phyloP scores from a whole-genome alignment of 1,139 yeast genomes.

The Debaryomycetaceae sp. region DNA sequence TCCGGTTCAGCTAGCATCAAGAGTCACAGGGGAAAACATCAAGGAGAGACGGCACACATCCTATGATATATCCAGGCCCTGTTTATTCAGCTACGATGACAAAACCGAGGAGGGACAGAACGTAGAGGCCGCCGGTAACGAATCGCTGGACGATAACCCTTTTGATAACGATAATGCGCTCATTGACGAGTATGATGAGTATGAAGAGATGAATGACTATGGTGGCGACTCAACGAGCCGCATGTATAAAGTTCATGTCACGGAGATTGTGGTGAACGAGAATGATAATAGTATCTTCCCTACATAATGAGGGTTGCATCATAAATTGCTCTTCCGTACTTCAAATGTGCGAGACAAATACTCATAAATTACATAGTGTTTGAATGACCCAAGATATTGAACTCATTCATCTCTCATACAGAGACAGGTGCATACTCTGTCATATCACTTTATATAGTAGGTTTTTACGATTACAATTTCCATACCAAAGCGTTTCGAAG shows the following conservation, averaged over 20 bases:
- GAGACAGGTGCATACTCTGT: too few relatives aligned
- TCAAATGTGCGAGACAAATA: not conserved
- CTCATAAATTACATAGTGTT: too few relatives aligned
- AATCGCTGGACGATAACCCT: constrained; percentile 9
- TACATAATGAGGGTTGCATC: constrained; percentile 1
- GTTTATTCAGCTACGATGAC: constrained; percentile 10
- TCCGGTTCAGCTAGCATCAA: not conserved
- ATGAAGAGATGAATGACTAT: constrained; percentile 20
- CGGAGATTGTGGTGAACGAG: constrained; percentile 50
- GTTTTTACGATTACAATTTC: too few relatives aligned
- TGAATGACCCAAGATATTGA: too few relatives aligned
- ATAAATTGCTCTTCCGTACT: not conserved
- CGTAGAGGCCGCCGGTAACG: constrained; percentile 7
- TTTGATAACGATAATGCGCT: constrained; percentile 15
- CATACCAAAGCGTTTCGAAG: too few relatives aligned
- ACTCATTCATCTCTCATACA: too few relatives aligned
- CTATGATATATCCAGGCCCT: constrained; percentile 27
- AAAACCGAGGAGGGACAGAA: constrained; percentile 6
- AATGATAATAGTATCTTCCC: constrained; percentile 28
- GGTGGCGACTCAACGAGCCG: constrained; percentile 25
- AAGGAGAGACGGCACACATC: constrained; percentile 32
- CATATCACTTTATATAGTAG: too few relatives aligned
- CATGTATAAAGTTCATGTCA: constrained; percentile 46
- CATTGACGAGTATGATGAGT: constrained; percentile 22
- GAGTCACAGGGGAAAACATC: constrained; percentile 1